These are phyloP conservation scores for Pythium apleroticum DNA, from an alignment of 352 stramenopile genomes.

Conservation along the genomic window DNA sequence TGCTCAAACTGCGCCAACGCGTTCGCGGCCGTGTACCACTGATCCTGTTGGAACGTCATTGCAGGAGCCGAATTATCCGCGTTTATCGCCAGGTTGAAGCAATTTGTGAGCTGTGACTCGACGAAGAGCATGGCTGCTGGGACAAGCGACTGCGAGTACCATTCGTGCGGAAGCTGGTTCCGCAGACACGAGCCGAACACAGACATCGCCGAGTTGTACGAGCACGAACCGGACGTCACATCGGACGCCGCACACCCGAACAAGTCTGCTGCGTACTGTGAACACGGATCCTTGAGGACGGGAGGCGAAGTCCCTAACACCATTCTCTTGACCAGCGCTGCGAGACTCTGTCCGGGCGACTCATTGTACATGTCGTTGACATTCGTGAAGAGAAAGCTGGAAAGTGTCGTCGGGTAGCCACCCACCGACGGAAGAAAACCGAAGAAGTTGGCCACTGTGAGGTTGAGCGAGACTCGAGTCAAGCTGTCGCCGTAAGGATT, in stretches of 20 bases:
- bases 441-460: neutral
- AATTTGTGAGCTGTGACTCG: conserved; percentile 1
- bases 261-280: conserved; percentile 1
- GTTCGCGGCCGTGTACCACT: conserved; percentile 26
- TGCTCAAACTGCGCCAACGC: conserved; percentile 26
- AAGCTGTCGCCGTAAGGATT: neutral
- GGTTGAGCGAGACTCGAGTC: neutral
- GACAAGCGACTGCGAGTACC: conserved; percentile 3
- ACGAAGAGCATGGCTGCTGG: neutral
- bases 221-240: conserved; percentile 8
- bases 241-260: conserved; percentile 5
- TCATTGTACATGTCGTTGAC: neutral
- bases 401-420: neutral
- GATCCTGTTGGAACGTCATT: conserved; percentile 11
- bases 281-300: conserved; percentile 8
- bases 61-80: neutral
- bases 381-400: neutral
- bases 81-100: conserved; percentile 2
- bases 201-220: conserved; percentile 10
- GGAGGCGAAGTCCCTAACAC: neutral
- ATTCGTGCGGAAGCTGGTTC: conserved; percentile 6
- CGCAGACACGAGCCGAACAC: conserved; percentile 15
- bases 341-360: neutral
- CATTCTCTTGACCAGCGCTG: neutral
- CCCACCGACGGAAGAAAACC: neutral